Conservation (phyloP, 352 stramenopile species). For the Peronospora belbahrii region DNA sequence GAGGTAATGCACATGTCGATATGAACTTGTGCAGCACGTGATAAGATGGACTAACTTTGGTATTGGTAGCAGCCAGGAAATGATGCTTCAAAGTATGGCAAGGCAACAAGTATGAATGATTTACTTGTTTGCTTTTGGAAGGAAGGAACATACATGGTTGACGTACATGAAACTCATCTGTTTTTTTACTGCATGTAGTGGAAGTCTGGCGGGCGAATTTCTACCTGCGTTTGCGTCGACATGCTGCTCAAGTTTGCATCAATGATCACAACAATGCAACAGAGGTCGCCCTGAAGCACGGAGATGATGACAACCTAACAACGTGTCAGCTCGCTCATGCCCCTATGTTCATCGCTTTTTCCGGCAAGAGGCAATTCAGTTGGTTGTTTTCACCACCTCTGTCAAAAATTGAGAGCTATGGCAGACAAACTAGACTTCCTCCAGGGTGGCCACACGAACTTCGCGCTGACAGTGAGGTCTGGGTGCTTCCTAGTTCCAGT, state of each 20-base stretch:
- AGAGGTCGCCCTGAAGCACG: slow-evolving; percentile 2
- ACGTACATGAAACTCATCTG: neutral
- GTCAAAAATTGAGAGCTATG: slow-evolving; percentile 55
- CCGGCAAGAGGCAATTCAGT: slow-evolving; percentile 82
- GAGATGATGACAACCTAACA: neutral
- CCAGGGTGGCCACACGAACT: slow-evolving; percentile 60
- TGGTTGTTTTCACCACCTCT: slow-evolving; percentile 70
- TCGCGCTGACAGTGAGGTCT: slow-evolving; percentile 55
- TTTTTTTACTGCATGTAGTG: slow-evolving; percentile 28
- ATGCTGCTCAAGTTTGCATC: slow-evolving; percentile 45
- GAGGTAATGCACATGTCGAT: slow-evolving; percentile 34
- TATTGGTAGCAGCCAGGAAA: slow-evolving; percentile 54
- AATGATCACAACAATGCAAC: slow-evolving; percentile 22
- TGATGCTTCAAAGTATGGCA: slow-evolving; percentile 72
- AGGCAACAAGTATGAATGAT: slow-evolving; percentile 43
- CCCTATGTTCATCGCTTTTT: slow-evolving; percentile 77
- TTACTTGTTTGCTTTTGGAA: neutral
- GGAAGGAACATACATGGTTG: neutral
- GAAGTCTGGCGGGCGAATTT: slow-evolving; percentile 51
- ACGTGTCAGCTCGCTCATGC: slow-evolving; percentile 38
- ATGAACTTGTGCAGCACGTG: neutral
- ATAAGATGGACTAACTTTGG: slow-evolving; percentile 5
- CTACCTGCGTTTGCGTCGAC: slow-evolving; percentile 45
- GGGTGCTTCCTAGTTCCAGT: slow-evolving; percentile 80
- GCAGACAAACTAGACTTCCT: slow-evolving; percentile 51